Conservation (phyloP, 1,284 basidiomycete genomes). For the Apiotrichum gamsii region DNA sequence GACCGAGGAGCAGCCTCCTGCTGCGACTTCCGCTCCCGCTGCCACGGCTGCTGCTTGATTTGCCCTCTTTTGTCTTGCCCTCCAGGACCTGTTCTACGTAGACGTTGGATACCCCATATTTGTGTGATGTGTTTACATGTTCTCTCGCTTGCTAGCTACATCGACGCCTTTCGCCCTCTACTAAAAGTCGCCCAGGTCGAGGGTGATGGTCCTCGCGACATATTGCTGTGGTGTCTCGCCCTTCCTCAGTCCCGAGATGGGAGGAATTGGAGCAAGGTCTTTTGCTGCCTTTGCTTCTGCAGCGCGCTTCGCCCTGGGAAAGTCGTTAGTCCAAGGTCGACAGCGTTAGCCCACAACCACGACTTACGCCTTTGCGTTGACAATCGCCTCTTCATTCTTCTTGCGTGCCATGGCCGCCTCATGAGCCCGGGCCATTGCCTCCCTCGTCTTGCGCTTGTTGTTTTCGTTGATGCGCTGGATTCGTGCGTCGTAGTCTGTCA, state of each 20-base stretch:
- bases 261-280: constrained; percentile 12
- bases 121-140: no score
- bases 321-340: background rate
- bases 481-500: constrained; percentile 53
- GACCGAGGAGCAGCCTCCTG: background rate
- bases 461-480: constrained; percentile 79
- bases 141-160: no score
- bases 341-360: background rate
- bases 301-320: constrained; percentile 2
- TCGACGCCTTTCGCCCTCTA: no score
- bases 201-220: constrained; percentile 44
- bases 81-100: no score
- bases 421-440: constrained; percentile 71
- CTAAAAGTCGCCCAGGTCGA: constrained; percentile 49
- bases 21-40: background rate
- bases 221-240: constrained; percentile 43
- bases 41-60: background rate
- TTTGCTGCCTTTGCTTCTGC: background rate
- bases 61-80: no score
- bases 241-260: constrained; percentile 30
- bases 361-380: constrained; percentile 32
- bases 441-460: constrained; percentile 72
- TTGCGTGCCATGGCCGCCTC: constrained; percentile 61
- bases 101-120: no score
- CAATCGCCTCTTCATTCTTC: constrained; percentile 48